Percentiles rank a stretch among this genome's conserved stretches.
These are phyloP conservation scores for Lasiodiplodia hormozganensis DNA, from an alignment of 2,329 filamentous ascomycete species.

Conservation along the genomic window DNA sequence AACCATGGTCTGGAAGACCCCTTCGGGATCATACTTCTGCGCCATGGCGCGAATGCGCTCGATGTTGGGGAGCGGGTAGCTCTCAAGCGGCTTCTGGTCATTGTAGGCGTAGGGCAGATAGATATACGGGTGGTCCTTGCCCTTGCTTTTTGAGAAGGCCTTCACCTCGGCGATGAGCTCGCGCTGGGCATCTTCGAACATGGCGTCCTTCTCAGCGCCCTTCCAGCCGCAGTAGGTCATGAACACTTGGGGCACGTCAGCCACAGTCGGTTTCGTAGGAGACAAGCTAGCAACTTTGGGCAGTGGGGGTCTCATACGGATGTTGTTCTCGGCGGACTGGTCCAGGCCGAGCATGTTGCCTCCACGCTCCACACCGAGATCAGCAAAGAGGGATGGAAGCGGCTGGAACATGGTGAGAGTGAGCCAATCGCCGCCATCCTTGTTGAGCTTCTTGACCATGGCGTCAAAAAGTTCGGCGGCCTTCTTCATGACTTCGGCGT, in stretches of 20 bases:
- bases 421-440: constrained; percentile 31
- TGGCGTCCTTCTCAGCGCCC: constrained; percentile 14
- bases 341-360: constrained; percentile 36
- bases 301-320: constrained; percentile 8
- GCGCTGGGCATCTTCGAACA: constrained; percentile 7
- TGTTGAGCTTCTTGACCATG: constrained; percentile 44
- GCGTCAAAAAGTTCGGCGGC: constrained; percentile 50
- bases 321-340: constrained; percentile 31
- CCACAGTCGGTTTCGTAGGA: background rate
- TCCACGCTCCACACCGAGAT: constrained; percentile 26
- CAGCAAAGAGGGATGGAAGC: constrained; percentile 31
- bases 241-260: constrained; percentile 1
- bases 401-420: constrained; percentile 34
- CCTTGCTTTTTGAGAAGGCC: constrained; percentile 9
- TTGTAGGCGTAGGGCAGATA: constrained; percentile 27
- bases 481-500: constrained; percentile 44
- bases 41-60: constrained; percentile 28
- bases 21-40: constrained; percentile 33
- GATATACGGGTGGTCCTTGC: constrained; percentile 18
- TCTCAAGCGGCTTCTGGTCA: constrained; percentile 33
- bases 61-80: constrained; percentile 35
- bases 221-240: constrained; percentile 26
- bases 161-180: constrained; percentile 10
- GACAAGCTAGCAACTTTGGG: too few relatives aligned
- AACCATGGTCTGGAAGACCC: constrained; percentile 38